Conservation (phyloP, 345 rosid species). For the Isatis tinctoria region DNA sequence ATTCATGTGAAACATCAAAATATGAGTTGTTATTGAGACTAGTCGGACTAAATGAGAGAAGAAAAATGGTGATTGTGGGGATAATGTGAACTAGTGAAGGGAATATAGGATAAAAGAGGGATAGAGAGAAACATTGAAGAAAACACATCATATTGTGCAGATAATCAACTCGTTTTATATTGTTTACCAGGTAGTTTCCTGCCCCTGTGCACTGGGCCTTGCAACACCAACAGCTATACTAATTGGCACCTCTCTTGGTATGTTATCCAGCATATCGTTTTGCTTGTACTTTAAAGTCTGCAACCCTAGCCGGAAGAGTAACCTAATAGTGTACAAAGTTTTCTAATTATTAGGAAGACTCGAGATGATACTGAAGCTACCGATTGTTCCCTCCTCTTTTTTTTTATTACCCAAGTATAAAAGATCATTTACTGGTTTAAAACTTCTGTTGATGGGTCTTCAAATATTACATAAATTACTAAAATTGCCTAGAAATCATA, state of each 20-base stretch:
- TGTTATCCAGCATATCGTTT: slow-evolving; percentile 22
- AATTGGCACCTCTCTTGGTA: slow-evolving; percentile 98
- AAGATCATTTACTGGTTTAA: neutral
- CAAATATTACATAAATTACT: neutral
- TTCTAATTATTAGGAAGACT: neutral
- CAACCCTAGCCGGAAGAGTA: slow-evolving; percentile 8
- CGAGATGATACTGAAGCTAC: neutral
- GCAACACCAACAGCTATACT: slow-evolving; percentile 98
- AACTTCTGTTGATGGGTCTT: neutral
- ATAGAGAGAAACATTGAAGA: neutral
- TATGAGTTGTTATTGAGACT: neutral
- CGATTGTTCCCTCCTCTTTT: neutral
- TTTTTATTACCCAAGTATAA: neutral
- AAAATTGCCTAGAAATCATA: neutral
- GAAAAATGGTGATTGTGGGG: neutral
- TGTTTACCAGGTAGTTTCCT: slow-evolving; percentile 79
- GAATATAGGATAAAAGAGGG: neutral
- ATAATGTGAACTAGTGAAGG: neutral
- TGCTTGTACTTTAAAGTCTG: neutral
- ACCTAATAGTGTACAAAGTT: neutral
- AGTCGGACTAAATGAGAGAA: neutral
- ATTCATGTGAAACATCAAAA: slow-evolving; percentile 4
- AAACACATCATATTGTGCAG: neutral
- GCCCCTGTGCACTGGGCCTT: slow-evolving; percentile 97
- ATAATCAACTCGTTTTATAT: slow-evolving; percentile 1